Evolutionary conservation across 169 alveolate species (phyloP).

Genomic region (Cyclospora cayetanensis): DNA sequence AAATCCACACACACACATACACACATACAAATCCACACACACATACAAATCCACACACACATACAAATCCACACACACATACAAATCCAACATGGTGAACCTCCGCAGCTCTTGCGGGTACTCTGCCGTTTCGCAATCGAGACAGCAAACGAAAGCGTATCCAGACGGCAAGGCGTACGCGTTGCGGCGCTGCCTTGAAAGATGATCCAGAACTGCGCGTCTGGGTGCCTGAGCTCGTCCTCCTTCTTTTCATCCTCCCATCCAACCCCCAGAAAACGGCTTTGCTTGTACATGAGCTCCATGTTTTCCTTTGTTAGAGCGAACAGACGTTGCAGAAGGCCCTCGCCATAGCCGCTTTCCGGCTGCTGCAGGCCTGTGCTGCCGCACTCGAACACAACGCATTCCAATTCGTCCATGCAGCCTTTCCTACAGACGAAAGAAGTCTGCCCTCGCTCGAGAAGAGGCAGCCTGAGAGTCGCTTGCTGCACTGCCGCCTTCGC

Average conservation of each 20-base stretch:
- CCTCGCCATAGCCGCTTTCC: neutral
- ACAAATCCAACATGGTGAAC: no score
- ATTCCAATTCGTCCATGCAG: neutral
- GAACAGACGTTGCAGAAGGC: neutral
- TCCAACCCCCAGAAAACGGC: conserved; percentile 6
- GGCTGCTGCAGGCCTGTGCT: neutral
- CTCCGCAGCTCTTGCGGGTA: no score
- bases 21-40: no score
- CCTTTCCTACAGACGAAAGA: neutral
- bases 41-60: no score
- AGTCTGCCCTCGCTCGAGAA: neutral
- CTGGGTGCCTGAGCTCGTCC: neutral
- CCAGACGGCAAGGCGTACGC: no score
- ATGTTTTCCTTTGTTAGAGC: neutral
- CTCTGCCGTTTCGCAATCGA: no score
- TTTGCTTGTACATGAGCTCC: conserved; percentile 49
- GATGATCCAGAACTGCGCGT: conserved; percentile 44
- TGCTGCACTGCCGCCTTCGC: neutral
- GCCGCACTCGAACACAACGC: neutral
- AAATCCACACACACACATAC: no score
- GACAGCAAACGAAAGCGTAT: no score
- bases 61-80: no score
- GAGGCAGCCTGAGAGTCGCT: neutral
- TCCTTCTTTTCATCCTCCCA: conserved; percentile 34
- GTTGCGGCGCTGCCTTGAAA: neutral